phyloP scores from a whole-genome alignment of 2,329 filamentous ascomycete species.

The Phyllosticta citriasiana region DNA sequence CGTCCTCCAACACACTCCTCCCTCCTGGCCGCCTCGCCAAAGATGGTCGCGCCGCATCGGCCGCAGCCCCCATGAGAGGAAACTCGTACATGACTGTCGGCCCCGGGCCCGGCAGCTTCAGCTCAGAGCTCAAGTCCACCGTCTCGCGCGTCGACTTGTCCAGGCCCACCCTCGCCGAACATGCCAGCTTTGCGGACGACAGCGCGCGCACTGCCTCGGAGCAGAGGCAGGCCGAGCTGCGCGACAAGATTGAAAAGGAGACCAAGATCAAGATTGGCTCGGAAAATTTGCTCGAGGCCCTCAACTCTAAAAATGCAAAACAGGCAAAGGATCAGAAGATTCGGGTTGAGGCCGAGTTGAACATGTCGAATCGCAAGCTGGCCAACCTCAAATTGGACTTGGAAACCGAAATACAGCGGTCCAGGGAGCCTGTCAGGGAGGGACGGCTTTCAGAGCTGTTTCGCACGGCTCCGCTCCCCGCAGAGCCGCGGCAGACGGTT shows the following conservation, averaged over 20 bases:
- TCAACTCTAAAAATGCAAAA: constrained; percentile 91
- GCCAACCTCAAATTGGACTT: constrained; percentile 49
- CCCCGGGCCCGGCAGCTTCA: constrained; percentile 71
- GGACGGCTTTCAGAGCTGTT: constrained; percentile 50
- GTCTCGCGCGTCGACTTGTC: constrained; percentile 53
- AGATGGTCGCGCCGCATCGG: constrained; percentile 48
- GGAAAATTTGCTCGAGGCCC: constrained; percentile 91
- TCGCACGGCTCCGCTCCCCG: constrained; percentile 44
- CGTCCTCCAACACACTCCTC: constrained; percentile 26
- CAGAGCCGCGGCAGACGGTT: constrained; percentile 35
- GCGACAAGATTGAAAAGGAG: constrained; percentile 84
- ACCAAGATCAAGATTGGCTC: constrained; percentile 97
- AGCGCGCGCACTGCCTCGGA: constrained; percentile 49
- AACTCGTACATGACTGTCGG: constrained; percentile 60
- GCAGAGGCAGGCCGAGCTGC: constrained; percentile 62
- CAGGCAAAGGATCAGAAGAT: constrained; percentile 63
- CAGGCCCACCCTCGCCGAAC: constrained; percentile 47
- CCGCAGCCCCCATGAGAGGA: constrained; percentile 51
- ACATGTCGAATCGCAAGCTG: constrained; percentile 68
- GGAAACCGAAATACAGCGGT: constrained; percentile 49
- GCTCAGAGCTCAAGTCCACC: constrained; percentile 70
- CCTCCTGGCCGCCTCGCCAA: constrained; percentile 35
- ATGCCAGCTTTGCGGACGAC: constrained; percentile 45
- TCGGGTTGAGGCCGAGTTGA: constrained; percentile 70
- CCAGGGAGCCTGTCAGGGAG: constrained; percentile 44